phyloP scores from a whole-genome alignment of 139 green algal species.

The Mesostigma viride region DNA sequence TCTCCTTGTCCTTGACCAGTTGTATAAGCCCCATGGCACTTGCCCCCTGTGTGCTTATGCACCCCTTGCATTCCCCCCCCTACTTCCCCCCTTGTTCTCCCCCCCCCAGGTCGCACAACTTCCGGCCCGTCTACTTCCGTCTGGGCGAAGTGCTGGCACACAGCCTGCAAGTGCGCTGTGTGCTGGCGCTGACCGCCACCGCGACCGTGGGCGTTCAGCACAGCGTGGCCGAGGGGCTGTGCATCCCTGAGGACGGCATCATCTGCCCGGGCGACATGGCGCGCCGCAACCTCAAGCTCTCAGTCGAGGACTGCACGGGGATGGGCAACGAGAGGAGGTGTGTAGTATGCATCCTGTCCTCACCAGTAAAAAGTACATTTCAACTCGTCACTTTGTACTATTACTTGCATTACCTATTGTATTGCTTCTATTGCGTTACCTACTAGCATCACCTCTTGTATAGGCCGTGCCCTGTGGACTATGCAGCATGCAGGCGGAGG shows the following conservation, averaged over 20 bases:
- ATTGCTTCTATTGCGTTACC: neutral
- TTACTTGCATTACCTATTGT: neutral
- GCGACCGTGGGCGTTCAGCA: slow-evolving; percentile 56
- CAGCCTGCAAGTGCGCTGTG: slow-evolving; percentile 35
- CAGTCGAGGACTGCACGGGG: slow-evolving; percentile 36
- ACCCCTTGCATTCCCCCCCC: neutral
- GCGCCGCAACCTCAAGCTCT: slow-evolving; percentile 63
- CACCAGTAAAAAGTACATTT: neutral
- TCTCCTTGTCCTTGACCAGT: neutral
- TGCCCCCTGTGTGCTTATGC: neutral
- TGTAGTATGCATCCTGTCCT: neutral
- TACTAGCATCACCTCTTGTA: neutral
- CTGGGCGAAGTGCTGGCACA: slow-evolving; percentile 53
- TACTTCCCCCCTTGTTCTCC: neutral
- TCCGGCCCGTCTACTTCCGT: slow-evolving; percentile 74
- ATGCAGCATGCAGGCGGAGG: neutral
- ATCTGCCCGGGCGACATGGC: slow-evolving; percentile 49
- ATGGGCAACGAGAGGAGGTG: neutral
- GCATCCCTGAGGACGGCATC: slow-evolving; percentile 35
- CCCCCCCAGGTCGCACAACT: slow-evolving; percentile 76
- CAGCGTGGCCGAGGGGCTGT: slow-evolving; percentile 45
- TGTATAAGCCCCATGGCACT: neutral
- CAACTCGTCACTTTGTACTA: neutral
- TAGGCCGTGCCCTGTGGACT: neutral
- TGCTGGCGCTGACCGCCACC: slow-evolving; percentile 83